phyloP scores from a whole-genome alignment of 192 early-diverging fungal genomes.

The Coemansia sp. region DNA sequence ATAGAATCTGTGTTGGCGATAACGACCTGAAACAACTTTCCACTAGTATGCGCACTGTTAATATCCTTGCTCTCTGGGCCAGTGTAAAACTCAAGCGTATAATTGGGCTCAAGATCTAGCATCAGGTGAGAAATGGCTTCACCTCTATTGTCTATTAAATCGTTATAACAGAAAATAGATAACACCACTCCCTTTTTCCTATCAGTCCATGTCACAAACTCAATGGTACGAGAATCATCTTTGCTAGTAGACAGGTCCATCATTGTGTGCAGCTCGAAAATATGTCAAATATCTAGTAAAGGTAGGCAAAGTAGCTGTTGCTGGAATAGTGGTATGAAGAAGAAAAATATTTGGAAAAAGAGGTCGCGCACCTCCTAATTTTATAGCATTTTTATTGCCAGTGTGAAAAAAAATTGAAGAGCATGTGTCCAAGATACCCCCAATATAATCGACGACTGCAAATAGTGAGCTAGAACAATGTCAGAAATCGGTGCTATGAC shows the following conservation, averaged over 20 bases:
- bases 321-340: neutral
- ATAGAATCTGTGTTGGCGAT: neutral
- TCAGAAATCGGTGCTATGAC: too few species aligned
- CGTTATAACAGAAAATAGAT: neutral
- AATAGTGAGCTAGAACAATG: too few species aligned
- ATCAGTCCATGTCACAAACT: neutral
- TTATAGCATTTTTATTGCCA: neutral
- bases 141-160: neutral
- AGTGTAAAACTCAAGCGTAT: neutral
- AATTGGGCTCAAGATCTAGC: neutral
- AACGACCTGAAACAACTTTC: neutral
- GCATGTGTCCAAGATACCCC: too few species aligned
- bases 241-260: neutral
- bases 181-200: neutral
- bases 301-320: neutral
- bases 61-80: neutral
- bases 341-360: neutral
- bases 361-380: neutral
- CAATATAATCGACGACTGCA: too few species aligned
- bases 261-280: neutral
- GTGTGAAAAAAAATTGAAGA: neutral
- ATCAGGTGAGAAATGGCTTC: neutral
- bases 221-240: neutral
- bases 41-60: neutral
- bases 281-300: neutral